Evolutionary conservation across 2,329 filamentous ascomycete genomes (phyloP).

Genomic region (Coniochaeta ligniaria): DNA sequence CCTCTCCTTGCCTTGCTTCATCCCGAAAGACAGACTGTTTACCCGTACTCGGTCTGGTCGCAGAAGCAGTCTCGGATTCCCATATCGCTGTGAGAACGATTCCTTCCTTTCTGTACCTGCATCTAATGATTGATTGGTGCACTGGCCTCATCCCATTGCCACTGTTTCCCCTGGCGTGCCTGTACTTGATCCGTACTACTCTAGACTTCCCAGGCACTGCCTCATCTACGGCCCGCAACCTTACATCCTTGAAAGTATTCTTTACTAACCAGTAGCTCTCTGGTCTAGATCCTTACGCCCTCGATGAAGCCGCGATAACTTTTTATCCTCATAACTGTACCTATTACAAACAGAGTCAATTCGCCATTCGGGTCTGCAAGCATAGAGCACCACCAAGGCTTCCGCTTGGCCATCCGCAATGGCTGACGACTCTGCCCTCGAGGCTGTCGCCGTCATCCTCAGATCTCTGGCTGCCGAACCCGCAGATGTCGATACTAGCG

Average conservation of each 20-base stretch:
- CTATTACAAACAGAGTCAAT: background rate
- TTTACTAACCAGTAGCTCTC: background rate
- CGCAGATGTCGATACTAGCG: constrained; percentile 11
- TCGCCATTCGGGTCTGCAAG: background rate
- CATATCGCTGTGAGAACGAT: background rate
- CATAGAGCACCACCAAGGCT: background rate
- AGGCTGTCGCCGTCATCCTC: constrained; percentile 20
- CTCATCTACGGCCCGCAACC: background rate
- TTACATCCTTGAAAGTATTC: background rate
- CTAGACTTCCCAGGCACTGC: background rate
- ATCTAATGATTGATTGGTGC: background rate
- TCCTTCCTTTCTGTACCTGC: background rate
- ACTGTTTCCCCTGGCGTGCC: background rate
- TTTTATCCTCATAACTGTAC: background rate
- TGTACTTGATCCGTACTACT: no score
- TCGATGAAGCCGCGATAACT: background rate
- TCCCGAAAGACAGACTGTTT: background rate
- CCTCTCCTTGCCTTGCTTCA: background rate
- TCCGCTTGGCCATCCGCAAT: constrained; percentile 9
- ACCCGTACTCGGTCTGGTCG: background rate
- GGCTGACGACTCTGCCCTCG: constrained; percentile 20
- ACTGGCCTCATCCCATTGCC: background rate
- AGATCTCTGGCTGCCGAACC: constrained; percentile 21
- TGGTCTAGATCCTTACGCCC: background rate
- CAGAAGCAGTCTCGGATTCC: background rate